Base-by-base conservation (phyloP, 345 rosid genomes). In the Schrenkiella parvula region DNA sequence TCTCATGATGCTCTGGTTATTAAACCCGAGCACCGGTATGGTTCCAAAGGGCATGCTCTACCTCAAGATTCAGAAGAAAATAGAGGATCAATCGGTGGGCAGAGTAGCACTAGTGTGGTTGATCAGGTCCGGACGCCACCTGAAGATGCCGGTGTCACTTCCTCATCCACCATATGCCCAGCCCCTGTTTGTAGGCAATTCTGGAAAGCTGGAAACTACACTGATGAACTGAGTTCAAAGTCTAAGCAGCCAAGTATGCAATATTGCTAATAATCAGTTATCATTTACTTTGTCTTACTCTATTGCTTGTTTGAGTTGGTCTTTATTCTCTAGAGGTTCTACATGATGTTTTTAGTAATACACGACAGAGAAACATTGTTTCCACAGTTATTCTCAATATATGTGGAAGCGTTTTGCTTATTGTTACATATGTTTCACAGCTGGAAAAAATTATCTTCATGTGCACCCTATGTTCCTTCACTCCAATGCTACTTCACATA, bases 401-500 rank as follows among this genome's bases (percentile, higher is more conserved):
- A 57, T 26, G 29, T 51, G 22, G 29, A 38, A 48, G 46, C 5
- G 25, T 58, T 53, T 12, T 63, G 35, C 44, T 63, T 37, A 76
- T 38, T 42, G 17, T 7, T 65, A 23, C 32, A 8, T 50, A 0
- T 71, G 56, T 65, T 37, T 73, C 8, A 39, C 81, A 90, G 95
- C 79, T 82, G 90, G 92, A 15, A 88, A 80, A 56, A 91, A 82
- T 60, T 84, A 86, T 84, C 87, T 91, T 47, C 97, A 89, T 77
- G 95, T 93, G 66, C 97, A 91, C 61, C 98, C 98, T 8, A 77
- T 89, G 95, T 93, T 93, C 81, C 96, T 93, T 77, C 98, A 93
- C 82, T 93, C 97, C 59, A 93, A 93, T 84, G 98, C 98, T 68
- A 93, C 98, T 56, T 93, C 98, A 35, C 98, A 91, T 79, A 91